Evolutionary conservation across 306 rosid species (phyloP), one percentile per base, ranked within the genome.

Genomic region (Vachellia pachyceras): DNA sequence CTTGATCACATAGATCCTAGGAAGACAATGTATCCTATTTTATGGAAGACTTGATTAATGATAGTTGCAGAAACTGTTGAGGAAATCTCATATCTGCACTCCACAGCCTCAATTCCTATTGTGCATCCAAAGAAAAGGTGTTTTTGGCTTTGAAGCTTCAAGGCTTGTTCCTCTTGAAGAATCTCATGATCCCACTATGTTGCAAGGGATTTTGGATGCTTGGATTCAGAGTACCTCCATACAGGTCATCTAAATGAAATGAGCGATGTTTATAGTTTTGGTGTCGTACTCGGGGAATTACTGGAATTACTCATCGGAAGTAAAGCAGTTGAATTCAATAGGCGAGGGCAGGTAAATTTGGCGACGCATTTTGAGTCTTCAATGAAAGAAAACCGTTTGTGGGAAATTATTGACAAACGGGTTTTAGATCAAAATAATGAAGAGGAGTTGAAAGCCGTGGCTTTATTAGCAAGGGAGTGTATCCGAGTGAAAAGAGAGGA

Each of bases 191-290:
- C 46, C 73, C n/a, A 87, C 88, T 0, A 42, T 89, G 78, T 89
- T 89, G 40, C 88, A 87, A 83, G 89, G 90, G 36, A 89, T 20
- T 37, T 87, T 0, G 92, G 90, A 1, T 89, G 87, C 40, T 52
- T 89, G 1, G 88, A 89, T 33, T 87, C 89, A 0, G 86, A 89
- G 17, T 89, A 81, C 29, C 12, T 85, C 60, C 79, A 58, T 0
- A 78, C 85, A 33, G 69, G 79, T 33, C 82, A 85, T n/a, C 12
- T 89, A 7, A 87, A 83, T 0, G 85, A 81, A 17, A 85, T 87
- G 13, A 89, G 90, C 20, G 90, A 87, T 50, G 92, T 89, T 0
- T 89, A 89, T 18, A 89, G 89, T 40, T 89, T 89, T n/a, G 88
- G 90, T 0, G 81, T 89, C 4, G 90, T 89, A 2, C 78, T 89